Conservation (phyloP, 805 yeast genomes). For the Candida succiphila region DNA sequence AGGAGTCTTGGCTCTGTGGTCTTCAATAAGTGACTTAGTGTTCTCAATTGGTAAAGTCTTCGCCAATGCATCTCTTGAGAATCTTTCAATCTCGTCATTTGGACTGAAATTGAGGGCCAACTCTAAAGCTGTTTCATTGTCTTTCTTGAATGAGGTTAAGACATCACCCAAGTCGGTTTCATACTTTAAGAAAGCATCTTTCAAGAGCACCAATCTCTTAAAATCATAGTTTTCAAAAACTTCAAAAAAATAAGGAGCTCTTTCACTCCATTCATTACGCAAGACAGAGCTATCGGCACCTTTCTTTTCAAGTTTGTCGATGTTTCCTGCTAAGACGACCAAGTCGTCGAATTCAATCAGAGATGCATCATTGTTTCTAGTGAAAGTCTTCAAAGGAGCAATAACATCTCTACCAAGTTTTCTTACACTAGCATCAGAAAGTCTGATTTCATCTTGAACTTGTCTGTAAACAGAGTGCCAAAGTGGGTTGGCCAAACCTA, state of each 20-base stretch:
- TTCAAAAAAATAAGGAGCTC: conserved; percentile 70
- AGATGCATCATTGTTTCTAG: conserved; percentile 39
- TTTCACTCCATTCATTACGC: conserved; percentile 60
- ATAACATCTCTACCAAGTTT: conserved; percentile 46
- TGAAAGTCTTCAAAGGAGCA: conserved; percentile 41
- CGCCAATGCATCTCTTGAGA: conserved; percentile 28
- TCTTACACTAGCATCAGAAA: conserved; percentile 35
- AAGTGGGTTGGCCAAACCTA: conserved; percentile 31
- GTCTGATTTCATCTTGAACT: conserved; percentile 33
- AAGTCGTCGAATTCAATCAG: conserved; percentile 30
- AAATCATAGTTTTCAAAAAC: conserved; percentile 66
- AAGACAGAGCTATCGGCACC: conserved; percentile 27
- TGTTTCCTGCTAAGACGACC: conserved; percentile 13
- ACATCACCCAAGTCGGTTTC: conserved; percentile 51
- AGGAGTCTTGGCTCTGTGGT: background rate
- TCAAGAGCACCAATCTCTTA: conserved; percentile 48
- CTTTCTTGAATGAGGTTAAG: conserved; percentile 30
- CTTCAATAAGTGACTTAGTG: conserved; percentile 7
- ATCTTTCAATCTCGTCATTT: conserved; percentile 46
- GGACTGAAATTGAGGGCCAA: conserved; percentile 58
- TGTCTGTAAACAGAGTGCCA: conserved; percentile 35
- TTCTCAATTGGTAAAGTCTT: conserved; percentile 18
- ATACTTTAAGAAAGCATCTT: conserved; percentile 56
- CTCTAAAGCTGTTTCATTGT: conserved; percentile 57
- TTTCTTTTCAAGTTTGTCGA: conserved; percentile 9